Conservation (phyloP, 805 yeast genomes). For the Candida vartiovaarae region DNA sequence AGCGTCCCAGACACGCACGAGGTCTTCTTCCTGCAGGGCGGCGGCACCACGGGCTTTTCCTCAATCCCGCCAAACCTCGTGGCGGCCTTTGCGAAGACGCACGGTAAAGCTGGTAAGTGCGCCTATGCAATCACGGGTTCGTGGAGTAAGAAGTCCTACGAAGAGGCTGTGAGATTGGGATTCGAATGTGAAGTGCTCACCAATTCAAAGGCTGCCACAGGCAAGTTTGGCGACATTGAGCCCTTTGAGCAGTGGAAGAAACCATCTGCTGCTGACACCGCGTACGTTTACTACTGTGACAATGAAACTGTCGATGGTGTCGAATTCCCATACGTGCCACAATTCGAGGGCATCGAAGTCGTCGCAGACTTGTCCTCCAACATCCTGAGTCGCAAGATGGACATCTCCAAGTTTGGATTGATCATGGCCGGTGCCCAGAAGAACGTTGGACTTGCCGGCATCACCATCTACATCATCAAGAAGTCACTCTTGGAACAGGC, state of each 20-base stretch:
- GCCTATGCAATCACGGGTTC: conserved; percentile 89
- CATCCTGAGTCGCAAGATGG: conserved; percentile 73
- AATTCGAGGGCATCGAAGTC: conserved; percentile 62
- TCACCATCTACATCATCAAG: conserved; percentile 85
- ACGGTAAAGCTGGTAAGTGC: conserved; percentile 70
- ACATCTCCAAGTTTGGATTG: conserved; percentile 78
- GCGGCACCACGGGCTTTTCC: conserved; percentile 95
- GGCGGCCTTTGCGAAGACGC: conserved; percentile 64
- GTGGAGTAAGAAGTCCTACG: conserved; percentile 86
- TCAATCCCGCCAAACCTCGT: conserved; percentile 76
- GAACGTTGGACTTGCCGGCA: conserved; percentile 95
- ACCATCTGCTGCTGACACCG: conserved; percentile 52
- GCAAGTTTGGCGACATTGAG: conserved; percentile 65
- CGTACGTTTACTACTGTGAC: conserved; percentile 88
- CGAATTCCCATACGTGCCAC: conserved; percentile 51
- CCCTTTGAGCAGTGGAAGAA: conserved; percentile 55
- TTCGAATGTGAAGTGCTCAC: conserved; percentile 62
- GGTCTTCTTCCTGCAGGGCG: conserved; percentile 94
- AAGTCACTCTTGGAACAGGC: conserved; percentile 68
- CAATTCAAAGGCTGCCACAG: conserved; percentile 49
- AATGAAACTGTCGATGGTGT: conserved; percentile 97
- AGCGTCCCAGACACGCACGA: conserved; percentile 88
- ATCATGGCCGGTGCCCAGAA: conserved; percentile 98
- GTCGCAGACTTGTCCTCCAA: conserved; percentile 96
- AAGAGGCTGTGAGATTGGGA: conserved; percentile 84